These are phyloP conservation scores for Talaromyces trachyspermus DNA, from an alignment of 495 filamentous ascomycete species.

Conservation along the genomic window DNA sequence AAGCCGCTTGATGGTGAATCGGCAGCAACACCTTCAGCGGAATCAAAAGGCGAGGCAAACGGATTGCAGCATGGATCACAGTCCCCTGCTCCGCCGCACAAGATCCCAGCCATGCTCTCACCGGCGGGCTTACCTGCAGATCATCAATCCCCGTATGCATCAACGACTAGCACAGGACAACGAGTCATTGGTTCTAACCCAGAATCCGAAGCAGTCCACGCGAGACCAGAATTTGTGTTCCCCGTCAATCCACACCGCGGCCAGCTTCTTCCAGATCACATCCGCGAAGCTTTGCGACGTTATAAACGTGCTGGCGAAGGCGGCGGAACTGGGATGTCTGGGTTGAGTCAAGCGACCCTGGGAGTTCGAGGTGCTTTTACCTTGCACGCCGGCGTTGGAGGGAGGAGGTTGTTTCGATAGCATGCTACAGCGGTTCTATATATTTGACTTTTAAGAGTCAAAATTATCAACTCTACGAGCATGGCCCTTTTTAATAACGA, in stretches of 20 bases:
- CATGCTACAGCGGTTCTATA: not conserved
- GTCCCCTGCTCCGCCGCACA: not conserved
- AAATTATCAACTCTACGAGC: too few species aligned
- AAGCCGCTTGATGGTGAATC: constrained; percentile 8
- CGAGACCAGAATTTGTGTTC: constrained; percentile 15
- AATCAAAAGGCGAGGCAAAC: not conserved
- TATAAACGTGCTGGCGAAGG: constrained; percentile 57
- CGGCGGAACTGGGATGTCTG: constrained; percentile 66
- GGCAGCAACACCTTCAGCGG: constrained; percentile 1
- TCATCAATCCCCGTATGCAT: not conserved
- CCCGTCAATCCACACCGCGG: constrained; percentile 50
- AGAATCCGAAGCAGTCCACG: not conserved
- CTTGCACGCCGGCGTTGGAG: constrained; percentile 44
- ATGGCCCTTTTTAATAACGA: too few species aligned
- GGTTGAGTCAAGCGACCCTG: constrained; percentile 61
- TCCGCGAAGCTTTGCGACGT: constrained; percentile 70
- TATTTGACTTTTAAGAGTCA: not conserved
- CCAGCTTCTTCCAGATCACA: constrained; percentile 72
- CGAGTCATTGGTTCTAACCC: not conserved
- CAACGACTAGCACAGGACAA: not conserved
- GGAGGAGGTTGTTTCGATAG: constrained; percentile 59
- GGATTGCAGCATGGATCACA: not conserved
- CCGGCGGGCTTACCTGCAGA: not conserved
- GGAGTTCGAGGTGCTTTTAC: constrained; percentile 57
- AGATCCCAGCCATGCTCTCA: not conserved